phyloP scores from a whole-genome alignment of 2,329 filamentous ascomycete species.

The Tolypocladium guangdongense region DNA sequence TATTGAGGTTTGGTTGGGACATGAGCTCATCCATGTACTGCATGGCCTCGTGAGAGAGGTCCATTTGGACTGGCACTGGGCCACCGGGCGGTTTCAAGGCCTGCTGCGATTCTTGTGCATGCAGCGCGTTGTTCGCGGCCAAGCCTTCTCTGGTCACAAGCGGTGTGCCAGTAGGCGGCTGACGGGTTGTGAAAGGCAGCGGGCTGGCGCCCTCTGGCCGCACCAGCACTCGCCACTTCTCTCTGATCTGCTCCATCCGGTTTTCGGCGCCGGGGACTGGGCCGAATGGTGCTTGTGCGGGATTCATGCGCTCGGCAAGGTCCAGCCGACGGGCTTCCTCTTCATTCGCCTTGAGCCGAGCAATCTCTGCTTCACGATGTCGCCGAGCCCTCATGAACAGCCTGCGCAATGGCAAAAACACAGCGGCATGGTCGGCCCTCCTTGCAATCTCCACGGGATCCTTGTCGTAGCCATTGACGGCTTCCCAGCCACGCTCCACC shows the following conservation, averaged over 20 bases:
- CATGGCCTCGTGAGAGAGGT: constrained; percentile 18
- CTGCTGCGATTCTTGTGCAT: constrained; percentile 7
- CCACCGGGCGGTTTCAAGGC: constrained; percentile 2
- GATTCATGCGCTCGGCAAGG: constrained; percentile 32
- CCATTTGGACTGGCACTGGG: constrained; percentile 10
- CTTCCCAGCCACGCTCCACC: constrained; percentile 39
- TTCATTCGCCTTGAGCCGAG: constrained; percentile 34
- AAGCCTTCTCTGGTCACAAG: neutral
- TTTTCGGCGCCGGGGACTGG: constrained; percentile 35
- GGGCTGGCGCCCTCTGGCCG: constrained; percentile 17
- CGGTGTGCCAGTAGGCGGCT: neutral
- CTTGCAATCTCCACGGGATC: constrained; percentile 32
- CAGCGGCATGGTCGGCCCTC: constrained; percentile 33
- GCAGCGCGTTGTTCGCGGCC: neutral
- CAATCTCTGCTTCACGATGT: constrained; percentile 40
- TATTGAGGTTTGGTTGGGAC: constrained; percentile 22
- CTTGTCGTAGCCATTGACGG: constrained; percentile 27
- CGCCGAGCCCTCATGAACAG: constrained; percentile 40
- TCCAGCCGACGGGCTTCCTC: constrained; percentile 39
- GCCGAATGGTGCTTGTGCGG: constrained; percentile 34
- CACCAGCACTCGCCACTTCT: constrained; percentile 42
- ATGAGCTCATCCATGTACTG: constrained; percentile 26
- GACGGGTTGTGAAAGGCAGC: constrained; percentile 1
- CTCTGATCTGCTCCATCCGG: constrained; percentile 31
- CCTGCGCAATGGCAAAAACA: constrained; percentile 43